phyloP scores from a whole-genome alignment of 176 grass and related monocot genomes.

The Eremochloa ophiuroides region DNA sequence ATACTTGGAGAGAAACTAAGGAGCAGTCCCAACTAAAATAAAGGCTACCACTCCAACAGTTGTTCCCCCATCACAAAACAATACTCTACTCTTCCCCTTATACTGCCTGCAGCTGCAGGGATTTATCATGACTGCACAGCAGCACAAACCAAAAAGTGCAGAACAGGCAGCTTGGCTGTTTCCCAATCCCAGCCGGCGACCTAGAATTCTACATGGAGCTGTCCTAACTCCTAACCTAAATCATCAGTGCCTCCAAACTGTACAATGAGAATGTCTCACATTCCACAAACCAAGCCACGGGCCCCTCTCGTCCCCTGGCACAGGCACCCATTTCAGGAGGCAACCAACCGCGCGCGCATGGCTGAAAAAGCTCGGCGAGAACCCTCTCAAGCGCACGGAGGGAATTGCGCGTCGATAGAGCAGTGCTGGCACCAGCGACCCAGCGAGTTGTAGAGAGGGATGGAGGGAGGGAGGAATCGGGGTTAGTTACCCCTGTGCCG shows the following conservation, averaged over 20 bases:
- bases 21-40: background rate
- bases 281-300: background rate
- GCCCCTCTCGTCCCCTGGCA: background rate
- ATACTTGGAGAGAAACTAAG: background rate
- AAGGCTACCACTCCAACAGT: background rate
- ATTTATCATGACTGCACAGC: background rate
- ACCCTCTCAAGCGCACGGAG: background rate
- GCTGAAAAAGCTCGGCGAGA: background rate
- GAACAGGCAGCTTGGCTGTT: background rate
- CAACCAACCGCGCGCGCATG: background rate
- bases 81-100: background rate
- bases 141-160: background rate
- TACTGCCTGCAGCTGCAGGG: background rate
- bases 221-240: no score
- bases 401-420: background rate
- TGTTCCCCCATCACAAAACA: background rate
- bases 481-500: constrained; percentile 80
- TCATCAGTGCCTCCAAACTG: background rate
- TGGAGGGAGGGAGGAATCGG: background rate
- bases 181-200: background rate
- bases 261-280: background rate
- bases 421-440: background rate
- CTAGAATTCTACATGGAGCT: background rate
- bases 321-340: background rate
- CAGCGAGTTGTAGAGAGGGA: background rate